Conservation (phyloP, 116 monocot genomes). For the Trichopus zeylanicus region DNA sequence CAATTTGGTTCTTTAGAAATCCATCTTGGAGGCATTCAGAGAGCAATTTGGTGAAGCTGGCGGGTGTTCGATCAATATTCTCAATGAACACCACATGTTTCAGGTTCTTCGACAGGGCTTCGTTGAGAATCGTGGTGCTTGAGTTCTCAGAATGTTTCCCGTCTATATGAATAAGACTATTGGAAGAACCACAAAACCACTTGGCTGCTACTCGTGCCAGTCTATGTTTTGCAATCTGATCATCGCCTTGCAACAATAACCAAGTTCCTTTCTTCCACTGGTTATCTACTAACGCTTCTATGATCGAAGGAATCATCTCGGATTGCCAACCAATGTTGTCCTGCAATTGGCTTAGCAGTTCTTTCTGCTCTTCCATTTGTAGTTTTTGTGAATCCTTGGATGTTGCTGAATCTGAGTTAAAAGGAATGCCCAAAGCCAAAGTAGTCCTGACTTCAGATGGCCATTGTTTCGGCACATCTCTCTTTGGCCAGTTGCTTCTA, state of each 20-base stretch:
- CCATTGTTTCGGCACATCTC: conserved; percentile 8
- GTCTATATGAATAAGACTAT: conserved; percentile 15
- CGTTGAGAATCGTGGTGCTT: conserved; percentile 12
- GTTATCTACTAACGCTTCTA: conserved; percentile 32
- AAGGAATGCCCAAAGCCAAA: conserved; percentile 37
- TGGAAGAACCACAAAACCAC: conserved; percentile 24
- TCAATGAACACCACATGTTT: conserved; percentile 48
- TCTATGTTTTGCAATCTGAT: conserved; percentile 52
- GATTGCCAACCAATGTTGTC: conserved; percentile 78
- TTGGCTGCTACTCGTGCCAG: conserved; percentile 37
- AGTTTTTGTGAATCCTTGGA: conserved; percentile 17
- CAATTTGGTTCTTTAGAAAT: conserved; percentile 17
- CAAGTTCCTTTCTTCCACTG: conserved; percentile 31
- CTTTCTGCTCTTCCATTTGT: conserved; percentile 13
- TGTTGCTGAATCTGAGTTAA: conserved; percentile 53
- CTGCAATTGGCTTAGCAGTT: conserved; percentile 23
- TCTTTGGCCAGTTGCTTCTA: conserved; percentile 1
- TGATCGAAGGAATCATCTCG: conserved; percentile 32
- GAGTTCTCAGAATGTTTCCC: conserved; percentile 11
- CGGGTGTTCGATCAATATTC: conserved; percentile 27
- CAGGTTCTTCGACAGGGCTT: conserved; percentile 23
- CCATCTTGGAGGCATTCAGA: conserved; percentile 27
- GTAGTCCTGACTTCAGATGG: conserved; percentile 29
- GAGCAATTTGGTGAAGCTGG: conserved; percentile 18
- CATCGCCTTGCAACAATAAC: conserved; percentile 50